Base-by-base conservation (phyloP, 2,329 filamentous ascomycete species). In the Fusarium austroafricanum region DNA sequence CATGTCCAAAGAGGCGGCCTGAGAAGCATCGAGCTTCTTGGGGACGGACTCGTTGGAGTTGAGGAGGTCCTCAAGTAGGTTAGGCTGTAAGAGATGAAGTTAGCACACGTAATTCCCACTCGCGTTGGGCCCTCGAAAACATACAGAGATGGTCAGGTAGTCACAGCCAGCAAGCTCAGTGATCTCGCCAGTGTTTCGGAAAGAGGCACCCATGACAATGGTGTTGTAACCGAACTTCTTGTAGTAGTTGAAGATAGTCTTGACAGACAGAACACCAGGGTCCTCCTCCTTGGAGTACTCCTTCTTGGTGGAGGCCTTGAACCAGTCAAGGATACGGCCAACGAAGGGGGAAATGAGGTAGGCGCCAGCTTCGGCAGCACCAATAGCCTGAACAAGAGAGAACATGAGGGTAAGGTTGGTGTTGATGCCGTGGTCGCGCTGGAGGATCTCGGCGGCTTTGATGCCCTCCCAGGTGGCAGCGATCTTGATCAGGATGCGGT, bases 331-430 rank as follows among this genome's bases (percentile, higher is more conserved):
- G 79, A 99, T 99, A 80, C 96, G 94, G 82, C 96, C 96, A 75
- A 99, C 96, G 84, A 98, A 99, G 81, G 96, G 96, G 50, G 96
- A 98, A 86, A 99, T 98, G 79, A 99, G 92, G 91, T 92, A 98
- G 76, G 95, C 94, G 77, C 89, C 89, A 73, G 96, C 96, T 88
- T 99, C 96, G 67, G 96, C 96, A 77, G 92, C 95, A 73, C 92
- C 94, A 77, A 98, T 96, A 78, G 96, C 96, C 87, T 99, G 96
- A 72, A 92, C 87, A 70, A 91, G 86, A 49, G 95, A 97, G 91
- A 99, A 99, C 92, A 99, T 94, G 80, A 99, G 93, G 69, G 96
- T 99, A 80, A 99, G 85, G 90, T 99, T 99, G 90, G 88, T 92
- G 91, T 99, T 99, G 86, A 99, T 90, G 78, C 90, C 92, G 86